These are phyloP conservation scores for Picea sitchensis DNA, from an alignment of 75 land plant genomes.

Conservation along the genomic window DNA sequence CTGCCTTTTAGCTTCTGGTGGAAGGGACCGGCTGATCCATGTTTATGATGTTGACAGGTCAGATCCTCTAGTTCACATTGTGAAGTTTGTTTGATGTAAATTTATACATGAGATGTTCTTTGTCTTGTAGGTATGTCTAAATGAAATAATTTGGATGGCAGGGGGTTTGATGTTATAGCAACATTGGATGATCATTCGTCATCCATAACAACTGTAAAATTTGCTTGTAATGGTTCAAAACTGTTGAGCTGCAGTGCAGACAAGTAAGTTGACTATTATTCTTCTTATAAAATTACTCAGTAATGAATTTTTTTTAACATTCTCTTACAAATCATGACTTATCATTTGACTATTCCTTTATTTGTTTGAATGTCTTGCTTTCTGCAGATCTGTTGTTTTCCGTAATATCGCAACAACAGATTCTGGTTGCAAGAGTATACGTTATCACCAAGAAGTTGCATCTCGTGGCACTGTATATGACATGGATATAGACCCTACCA, in stretches of 20 bases:
- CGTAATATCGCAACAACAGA: conserved; percentile 30
- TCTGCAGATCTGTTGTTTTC: conserved; percentile 61
- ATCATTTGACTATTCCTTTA: background rate
- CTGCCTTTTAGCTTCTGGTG: conserved; percentile 68
- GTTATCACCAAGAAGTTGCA: conserved; percentile 59
- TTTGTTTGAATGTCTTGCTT: background rate
- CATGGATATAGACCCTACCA: conserved; percentile 49
- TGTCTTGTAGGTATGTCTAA: background rate
- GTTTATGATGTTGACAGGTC: conserved; percentile 71
- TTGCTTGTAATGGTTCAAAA: conserved; percentile 48
- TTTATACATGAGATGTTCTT: background rate
- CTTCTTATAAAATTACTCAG: background rate
- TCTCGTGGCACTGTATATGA: conserved; percentile 65
- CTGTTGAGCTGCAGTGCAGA: conserved; percentile 74
- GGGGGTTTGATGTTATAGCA: conserved; percentile 60
- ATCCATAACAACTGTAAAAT: conserved; percentile 59
- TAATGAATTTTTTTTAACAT: background rate
- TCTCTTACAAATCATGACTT: background rate
- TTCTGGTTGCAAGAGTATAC: conserved; percentile 37
- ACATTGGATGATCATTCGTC: conserved; percentile 79
- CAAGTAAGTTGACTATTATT: conserved; percentile 31
- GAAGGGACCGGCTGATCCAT: conserved; percentile 66
- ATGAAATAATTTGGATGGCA: conserved; percentile 18
- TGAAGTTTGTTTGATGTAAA: conserved; percentile 5
- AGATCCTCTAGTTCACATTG: background rate